Percentiles rank a stretch among this genome's conserved stretches.
Evolutionary conservation across 192 early-diverging fungal genomes (phyloP).

Genomic region (Bifiguratus adelaidae): DNA sequence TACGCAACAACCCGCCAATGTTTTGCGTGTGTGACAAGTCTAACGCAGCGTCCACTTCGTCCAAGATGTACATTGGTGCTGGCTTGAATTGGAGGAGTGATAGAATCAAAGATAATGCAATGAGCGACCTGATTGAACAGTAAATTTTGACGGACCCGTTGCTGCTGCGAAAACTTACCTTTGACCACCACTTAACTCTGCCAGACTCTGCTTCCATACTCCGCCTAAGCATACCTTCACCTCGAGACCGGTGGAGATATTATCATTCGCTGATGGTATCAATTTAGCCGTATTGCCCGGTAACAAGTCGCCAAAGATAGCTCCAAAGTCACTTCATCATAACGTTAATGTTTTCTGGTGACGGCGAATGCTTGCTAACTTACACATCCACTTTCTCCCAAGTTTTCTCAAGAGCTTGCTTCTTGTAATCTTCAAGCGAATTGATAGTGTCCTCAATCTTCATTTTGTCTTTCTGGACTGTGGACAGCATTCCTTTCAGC

Average conservation of each 20-base stretch:
- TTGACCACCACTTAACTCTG: constrained; percentile 96
- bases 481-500: constrained; percentile 79
- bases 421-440: constrained; percentile 83
- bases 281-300: constrained; percentile 87
- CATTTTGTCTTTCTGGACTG: constrained; percentile 84
- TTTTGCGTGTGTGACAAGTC: constrained; percentile 98
- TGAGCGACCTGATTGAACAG: constrained; percentile 57
- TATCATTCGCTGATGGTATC: constrained; percentile 71
- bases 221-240: constrained; percentile 93
- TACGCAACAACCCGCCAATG: constrained; percentile 88
- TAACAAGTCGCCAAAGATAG: constrained; percentile 90
- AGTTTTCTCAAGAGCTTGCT: constrained; percentile 78
- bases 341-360: neutral
- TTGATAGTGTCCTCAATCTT: constrained; percentile 93
- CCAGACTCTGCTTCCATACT: constrained; percentile 93
- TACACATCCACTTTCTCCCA: constrained; percentile 85
- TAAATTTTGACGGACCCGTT: constrained; percentile 5
- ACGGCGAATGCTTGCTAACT: constrained; percentile 6
- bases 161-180: too few species aligned
- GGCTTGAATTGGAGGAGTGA: constrained; percentile 97
- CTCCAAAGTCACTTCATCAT: constrained; percentile 77
- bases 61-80: constrained; percentile 99
- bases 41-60: constrained; percentile 97
- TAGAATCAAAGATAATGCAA: constrained; percentile 93
- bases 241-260: constrained; percentile 78